Evolutionary conservation across 305 asterid species (phyloP), one percentile per base, ranked within the genome.

Genomic region (Solanum aculeatissimum): DNA sequence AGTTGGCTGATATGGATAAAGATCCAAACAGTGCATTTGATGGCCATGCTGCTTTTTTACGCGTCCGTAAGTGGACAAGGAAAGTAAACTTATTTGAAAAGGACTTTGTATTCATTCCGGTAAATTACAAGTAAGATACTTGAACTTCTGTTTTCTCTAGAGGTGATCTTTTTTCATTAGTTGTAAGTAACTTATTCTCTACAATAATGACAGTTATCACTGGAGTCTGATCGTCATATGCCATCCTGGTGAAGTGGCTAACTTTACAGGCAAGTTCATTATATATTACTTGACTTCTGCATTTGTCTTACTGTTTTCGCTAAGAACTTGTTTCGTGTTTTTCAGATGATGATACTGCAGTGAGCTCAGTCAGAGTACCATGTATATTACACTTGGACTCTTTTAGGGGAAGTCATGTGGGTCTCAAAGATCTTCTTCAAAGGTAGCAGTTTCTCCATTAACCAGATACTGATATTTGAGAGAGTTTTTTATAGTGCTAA

Each of bases 381-480:
- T 97, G 99, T 88, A 92, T 97, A 89, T 89, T 97, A 91, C 99
- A 97, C 91, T 92, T 97, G 99, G 98, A 97, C 92, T 97, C 99
- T 85, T 80, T 97, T 54, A 93, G 90, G 91, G 99, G 99, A 91
- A 92, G 88, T 87, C 99, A 97, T 89, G 84, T 83, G 25, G 97
- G 93, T 86, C 98, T 97, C 81, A 94, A 92, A 92, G 93, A 89
- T 87, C 98, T 93, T 85, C 85, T 95, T 85, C 98, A 90, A 75
- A 92, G 99, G 99, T 97, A 89, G 63, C 69, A 40, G 35, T 77
- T 74, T 45, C 66, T 58, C 62, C 25, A 75, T 51, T 75, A 72
- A 25, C 62, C 62, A 75, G 60, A 75, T 75, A 49, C 62, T 25
- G 49, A 75, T 47, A 75, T 75, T 75, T 21, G 11, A n/a, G 62